Conservation (phyloP, 2,329 filamentous ascomycete genomes). For the Fusarium tricinctum region DNA sequence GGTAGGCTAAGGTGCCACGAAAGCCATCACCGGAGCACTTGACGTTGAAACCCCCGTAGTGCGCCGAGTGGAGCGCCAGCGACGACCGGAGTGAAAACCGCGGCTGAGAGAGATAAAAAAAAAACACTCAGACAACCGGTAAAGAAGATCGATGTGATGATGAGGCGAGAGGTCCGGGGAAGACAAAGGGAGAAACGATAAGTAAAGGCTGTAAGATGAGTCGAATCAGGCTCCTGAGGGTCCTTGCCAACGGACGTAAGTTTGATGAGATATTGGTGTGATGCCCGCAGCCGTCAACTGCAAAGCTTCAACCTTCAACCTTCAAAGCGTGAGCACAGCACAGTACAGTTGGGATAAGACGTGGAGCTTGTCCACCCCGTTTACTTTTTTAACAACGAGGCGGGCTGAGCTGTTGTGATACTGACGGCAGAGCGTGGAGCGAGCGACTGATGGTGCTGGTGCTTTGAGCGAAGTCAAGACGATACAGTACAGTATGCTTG, state of each 20-base stretch:
- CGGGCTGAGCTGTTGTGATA: conserved; percentile 45
- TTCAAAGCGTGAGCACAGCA: conserved; percentile 19
- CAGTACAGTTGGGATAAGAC: conserved; percentile 30
- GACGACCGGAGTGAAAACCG: conserved; percentile 43
- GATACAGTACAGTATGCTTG: conserved; percentile 39
- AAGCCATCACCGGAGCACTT: conserved; percentile 52
- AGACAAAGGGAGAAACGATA: conserved; percentile 48
- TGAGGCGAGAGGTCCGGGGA: conserved; percentile 42
- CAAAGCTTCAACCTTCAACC: conserved; percentile 18
- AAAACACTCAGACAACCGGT: conserved; percentile 44
- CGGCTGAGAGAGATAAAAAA: conserved; percentile 32
- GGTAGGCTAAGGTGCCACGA: conserved; percentile 55
- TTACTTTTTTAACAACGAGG: conserved; percentile 34
- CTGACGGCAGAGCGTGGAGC: conserved; percentile 39
- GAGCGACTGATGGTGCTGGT: conserved; percentile 32
- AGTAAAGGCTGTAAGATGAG: conserved; percentile 39
- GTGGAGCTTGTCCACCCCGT: conserved; percentile 41
- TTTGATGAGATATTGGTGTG: conserved; percentile 45
- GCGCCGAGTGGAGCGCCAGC: conserved; percentile 49
- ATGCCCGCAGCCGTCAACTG: conserved; percentile 38
- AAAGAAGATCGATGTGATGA: conserved; percentile 42
- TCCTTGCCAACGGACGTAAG: conserved; percentile 33
- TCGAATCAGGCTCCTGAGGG: conserved; percentile 37
- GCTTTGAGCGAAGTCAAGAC: conserved; percentile 44
- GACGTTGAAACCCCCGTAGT: conserved; percentile 48